Evolutionary conservation across 164 flowering plant genomes (phyloP), one percentile per base, ranked within the genome.

Genomic region (Magnolia officinalis): DNA sequence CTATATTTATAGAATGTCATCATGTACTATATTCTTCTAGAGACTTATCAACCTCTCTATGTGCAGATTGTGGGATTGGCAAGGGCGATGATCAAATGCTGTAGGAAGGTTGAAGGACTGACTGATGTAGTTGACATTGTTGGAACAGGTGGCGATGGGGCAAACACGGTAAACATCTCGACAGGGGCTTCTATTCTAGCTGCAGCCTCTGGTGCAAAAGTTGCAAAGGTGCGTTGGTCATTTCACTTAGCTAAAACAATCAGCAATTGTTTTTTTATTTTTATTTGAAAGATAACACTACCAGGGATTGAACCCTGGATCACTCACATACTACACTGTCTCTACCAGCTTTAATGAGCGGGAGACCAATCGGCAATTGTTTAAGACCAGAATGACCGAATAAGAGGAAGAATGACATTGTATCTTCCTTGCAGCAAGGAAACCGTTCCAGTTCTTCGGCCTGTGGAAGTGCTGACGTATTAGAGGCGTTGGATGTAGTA

Each of bases 101-200:
- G 90, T 67, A 83, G 52, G 87, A 89, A 86, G 80, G 92, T 96
- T 64, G 93, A 92, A 83, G 98, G 98, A 37, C 71, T 96, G 72
- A 75, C 8, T 64, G 87, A 87, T 84, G 96, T 76, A 2, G 97
- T 96, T 23, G 99, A 96, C 82, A 96, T 96, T 84, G 99, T 96
- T 77, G 99, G 99, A 67, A 96, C 98, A 0, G 99, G 99, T 20
- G 99, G 98, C 37, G 99, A 96, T 88, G 99, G 99, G 4, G 98
- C 97, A 23, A 91, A 92, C 82, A 96, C 98, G 0, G 98, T 96
- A 21, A 96, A 96, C 78, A 92, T 96, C 31, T 96, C 99, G 1
- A 96, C 99, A 0, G 99, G 99, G 20, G 90, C 98, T 55, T 89
- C 98, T 4, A 92, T 96, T 72, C 90, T 96, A 52, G 94, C 99